phyloP scores from a whole-genome alignment of 2,329 filamentous ascomycete genomes.

The Hawksworthiomyces lignivorus region DNA sequence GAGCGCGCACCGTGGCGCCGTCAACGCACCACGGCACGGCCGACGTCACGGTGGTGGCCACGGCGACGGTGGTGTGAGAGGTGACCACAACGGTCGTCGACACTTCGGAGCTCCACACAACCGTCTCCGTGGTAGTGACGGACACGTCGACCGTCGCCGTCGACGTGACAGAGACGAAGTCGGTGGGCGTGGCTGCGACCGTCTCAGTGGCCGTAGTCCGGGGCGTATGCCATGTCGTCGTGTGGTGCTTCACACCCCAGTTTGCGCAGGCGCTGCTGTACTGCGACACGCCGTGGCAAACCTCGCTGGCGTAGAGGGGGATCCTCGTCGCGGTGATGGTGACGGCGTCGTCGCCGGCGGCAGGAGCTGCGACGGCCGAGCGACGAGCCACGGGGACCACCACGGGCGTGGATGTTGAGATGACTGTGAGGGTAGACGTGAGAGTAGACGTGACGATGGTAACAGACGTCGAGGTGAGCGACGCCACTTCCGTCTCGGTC shows the following conservation, averaged over 20 bases:
- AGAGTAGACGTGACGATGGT: neutral
- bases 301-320: neutral
- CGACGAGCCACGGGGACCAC: neutral
- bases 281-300: neutral
- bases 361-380: neutral
- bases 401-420: conserved; percentile 14
- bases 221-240: neutral
- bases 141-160: neutral
- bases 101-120: neutral
- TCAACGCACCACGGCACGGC: neutral
- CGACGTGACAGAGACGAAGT: neutral
- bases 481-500: too few relatives aligned
- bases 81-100: neutral
- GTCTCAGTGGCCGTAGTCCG: conserved; percentile 8
- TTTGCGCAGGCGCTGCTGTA: conserved; percentile 5
- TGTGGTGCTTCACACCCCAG: neutral
- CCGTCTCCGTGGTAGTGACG: neutral
- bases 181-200: neutral
- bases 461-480: neutral
- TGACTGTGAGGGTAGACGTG: neutral
- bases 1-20: neutral
- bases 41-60: neutral
- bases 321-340: neutral
- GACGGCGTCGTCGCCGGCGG: neutral
- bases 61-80: too few relatives aligned